A percentile compares a stretch with the other conserved stretches of the same genome.
These are phyloP conservation scores for Cyberlindnera samutprakarnensis DNA, from an alignment of 805 yeast species.

Conservation along the genomic window DNA sequence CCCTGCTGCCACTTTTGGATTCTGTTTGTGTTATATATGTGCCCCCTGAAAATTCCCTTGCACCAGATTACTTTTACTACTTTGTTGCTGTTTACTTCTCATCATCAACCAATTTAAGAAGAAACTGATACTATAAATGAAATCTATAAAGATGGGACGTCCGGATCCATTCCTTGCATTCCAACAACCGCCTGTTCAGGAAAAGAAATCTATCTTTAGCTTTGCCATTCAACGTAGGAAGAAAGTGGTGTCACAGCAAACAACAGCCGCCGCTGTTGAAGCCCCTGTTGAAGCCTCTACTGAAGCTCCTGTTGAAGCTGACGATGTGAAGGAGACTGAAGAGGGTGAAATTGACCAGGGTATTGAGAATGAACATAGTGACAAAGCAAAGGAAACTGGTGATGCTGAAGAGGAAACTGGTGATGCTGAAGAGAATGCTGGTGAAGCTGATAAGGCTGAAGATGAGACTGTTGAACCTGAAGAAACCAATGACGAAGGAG, in stretches of 20 bases:
- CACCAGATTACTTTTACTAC: too few relatives aligned
- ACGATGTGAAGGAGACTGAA: too few relatives aligned
- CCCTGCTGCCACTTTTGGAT: too few relatives aligned
- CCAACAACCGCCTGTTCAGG: conserved; percentile 4
- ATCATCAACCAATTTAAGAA: too few relatives aligned
- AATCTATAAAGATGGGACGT: conserved; percentile 16
- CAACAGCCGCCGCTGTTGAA: neutral
- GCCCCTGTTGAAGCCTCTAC: neutral
- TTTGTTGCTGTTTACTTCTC: too few relatives aligned
- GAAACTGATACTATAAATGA: too few relatives aligned
- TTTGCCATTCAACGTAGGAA: conserved; percentile 11
- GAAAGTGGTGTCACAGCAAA: conserved; percentile 1
- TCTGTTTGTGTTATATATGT: too few relatives aligned
- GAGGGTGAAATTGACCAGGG: too few relatives aligned
- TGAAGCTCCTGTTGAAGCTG: conserved; percentile 1
- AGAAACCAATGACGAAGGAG: too few relatives aligned
- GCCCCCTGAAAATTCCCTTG: too few relatives aligned
- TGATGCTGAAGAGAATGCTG: neutral
- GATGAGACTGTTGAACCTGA: neutral
- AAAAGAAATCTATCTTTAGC: conserved; percentile 14
- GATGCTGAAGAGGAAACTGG: conserved; percentile 1
- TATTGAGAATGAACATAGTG: too few relatives aligned
- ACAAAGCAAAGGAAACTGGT: conserved; percentile 1
- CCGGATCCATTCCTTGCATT: conserved; percentile 15
- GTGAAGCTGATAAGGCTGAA: neutral